Base-by-base conservation (phyloP, 148 eudicot genomes). In the Persicaria tinctoria region DNA sequence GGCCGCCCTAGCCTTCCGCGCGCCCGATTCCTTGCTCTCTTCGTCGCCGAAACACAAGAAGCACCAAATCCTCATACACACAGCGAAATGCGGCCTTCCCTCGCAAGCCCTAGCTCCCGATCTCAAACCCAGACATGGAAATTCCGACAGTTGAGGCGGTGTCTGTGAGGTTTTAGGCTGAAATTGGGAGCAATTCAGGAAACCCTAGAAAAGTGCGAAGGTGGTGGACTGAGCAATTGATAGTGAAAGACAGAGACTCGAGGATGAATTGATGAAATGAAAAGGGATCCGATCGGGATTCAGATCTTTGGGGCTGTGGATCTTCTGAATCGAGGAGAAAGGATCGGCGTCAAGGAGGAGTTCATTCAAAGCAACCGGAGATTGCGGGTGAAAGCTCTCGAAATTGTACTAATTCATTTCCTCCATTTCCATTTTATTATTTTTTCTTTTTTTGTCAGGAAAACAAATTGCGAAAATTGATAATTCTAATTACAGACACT, bases 21-120 rank as follows among this genome's bases (percentile, higher is more conserved):
- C 49, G 20, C 47, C 20, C 50, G 16, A 44, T 46, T 68, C 72
- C 23, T 45, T 14, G 49, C 23, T 44, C 11, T 68, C 50, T 68
- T 75, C 80, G 45, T 78, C 78, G 46, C 80, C 80, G 13, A 81
- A 86, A 46, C 88, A 84, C 59, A 81, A 74, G 73, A 81, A 86
- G 69, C 88, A 86, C 81, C 86, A 86, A 86, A 84, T 80, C 89
- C 55, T 88, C 92, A 88, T 84, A 73, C 89, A 84, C 74, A 49
- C 70, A 54, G 60, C 73, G 72, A 71, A 69, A 54, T 48, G 48
- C 73, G 68, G 59, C 75, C 75, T 62, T 62, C 66, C 41, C 8
- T 51, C 59, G 51, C 8, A 17, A 82, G 76, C 79, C 85, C 85
- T 81, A 75, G 77, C 51, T 72, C 70, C 49, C 73, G 74, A 79